Percentiles rank a stretch among this genome's conserved stretches.
These are phyloP conservation scores for Talaromyces proteolyticus DNA, from an alignment of 495 filamentous ascomycete species.

Conservation along the genomic window DNA sequence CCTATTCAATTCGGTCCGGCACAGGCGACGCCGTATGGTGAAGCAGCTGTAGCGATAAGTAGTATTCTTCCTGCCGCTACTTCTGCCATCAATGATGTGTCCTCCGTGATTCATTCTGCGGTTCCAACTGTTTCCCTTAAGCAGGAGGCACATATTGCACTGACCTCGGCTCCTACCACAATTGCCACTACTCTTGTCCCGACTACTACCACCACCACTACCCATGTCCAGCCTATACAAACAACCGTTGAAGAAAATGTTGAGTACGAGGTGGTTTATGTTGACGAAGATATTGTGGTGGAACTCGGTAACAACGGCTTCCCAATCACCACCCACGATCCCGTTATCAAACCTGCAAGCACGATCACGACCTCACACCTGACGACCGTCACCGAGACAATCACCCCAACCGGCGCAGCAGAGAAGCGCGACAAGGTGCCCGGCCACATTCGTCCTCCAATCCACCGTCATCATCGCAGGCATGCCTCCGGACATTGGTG, in stretches of 20 bases:
- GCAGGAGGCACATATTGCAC: background rate
- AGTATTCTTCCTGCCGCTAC: background rate
- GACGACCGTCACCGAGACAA: background rate
- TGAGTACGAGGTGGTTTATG: background rate
- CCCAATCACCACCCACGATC: background rate
- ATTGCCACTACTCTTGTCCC: background rate
- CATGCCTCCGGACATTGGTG: background rate
- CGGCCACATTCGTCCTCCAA: background rate
- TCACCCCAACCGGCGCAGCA: background rate
- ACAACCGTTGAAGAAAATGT: background rate
- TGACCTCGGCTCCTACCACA: background rate
- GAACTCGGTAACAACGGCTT: background rate
- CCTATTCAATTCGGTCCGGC: conserved; percentile 45
- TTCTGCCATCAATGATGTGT: background rate
- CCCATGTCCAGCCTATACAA: background rate
- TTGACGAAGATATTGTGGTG: background rate
- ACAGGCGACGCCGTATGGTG: conserved; percentile 28
- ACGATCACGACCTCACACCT: background rate
- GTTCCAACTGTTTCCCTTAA: background rate
- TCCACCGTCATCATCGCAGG: background rate
- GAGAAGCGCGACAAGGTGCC: background rate
- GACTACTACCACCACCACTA: background rate
- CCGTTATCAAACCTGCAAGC: background rate
- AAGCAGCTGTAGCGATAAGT: background rate
- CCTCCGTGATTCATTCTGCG: background rate